These are phyloP conservation scores for Pseudozyma tsukubaensis DNA, from an alignment of 1,284 basidiomycete genomes.

Conservation along the genomic window DNA sequence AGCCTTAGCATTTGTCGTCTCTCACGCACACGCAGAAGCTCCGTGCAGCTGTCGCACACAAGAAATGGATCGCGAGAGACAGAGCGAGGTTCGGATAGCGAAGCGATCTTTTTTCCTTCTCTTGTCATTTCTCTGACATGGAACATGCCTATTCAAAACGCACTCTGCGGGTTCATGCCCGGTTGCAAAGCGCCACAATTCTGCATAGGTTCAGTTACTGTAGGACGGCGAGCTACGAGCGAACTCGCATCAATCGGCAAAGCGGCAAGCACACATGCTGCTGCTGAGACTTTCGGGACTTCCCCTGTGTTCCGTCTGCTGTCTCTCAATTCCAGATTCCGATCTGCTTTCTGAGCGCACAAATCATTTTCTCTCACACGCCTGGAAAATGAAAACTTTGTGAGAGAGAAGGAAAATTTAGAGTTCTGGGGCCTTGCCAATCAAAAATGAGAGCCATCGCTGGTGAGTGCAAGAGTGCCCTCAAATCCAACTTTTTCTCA, in stretches of 20 bases:
- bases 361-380: neutral
- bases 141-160: no score
- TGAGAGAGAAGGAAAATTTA: neutral
- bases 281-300: slow-evolving; percentile 1
- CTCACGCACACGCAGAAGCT: slow-evolving; percentile 1
- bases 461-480: neutral
- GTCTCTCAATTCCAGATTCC: slow-evolving; percentile 2
- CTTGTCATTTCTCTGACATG: no score
- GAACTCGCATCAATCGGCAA: neutral
- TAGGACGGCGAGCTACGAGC: neutral
- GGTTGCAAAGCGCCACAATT: neutral
- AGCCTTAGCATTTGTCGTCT: neutral
- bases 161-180: neutral
- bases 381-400: neutral
- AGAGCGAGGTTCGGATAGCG: no score
- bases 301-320: neutral
- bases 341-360: neutral
- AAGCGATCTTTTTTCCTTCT: no score
- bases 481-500: neutral
- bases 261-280: neutral
- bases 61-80: no score
- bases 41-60: slow-evolving; percentile 3
- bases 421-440: slow-evolving; percentile 1
- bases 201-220: neutral
- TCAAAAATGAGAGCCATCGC: neutral